A percentile compares a stretch with the other conserved stretches of the same genome.
phyloP scores from a whole-genome alignment of 2,329 filamentous ascomycete species.

The Fusarium oligoseptatum region DNA sequence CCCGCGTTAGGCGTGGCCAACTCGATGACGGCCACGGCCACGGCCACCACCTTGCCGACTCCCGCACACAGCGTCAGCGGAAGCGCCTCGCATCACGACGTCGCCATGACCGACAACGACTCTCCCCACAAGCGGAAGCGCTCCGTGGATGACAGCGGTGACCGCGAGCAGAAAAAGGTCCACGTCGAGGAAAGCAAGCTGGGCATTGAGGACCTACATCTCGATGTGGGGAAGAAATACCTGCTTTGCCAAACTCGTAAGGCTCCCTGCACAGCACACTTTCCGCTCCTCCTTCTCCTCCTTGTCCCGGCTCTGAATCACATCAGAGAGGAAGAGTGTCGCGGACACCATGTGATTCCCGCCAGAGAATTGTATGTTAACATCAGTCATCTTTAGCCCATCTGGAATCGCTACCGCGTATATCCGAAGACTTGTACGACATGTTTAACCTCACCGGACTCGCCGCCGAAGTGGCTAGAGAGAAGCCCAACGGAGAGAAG shows the following conservation, averaged over 20 bases:
- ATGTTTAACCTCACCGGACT: conserved; percentile 68
- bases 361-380: conserved; percentile 58
- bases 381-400: conserved; percentile 61
- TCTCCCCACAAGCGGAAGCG: conserved; percentile 74
- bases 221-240: conserved; percentile 76
- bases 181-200: conserved; percentile 72
- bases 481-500: conserved; percentile 75
- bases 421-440: conserved; percentile 70
- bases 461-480: conserved; percentile 72
- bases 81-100: conserved; percentile 59
- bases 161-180: conserved; percentile 71
- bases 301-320: conserved; percentile 35
- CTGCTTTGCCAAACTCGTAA: conserved; percentile 77
- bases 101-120: conserved; percentile 66
- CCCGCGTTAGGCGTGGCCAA: conserved; percentile 63
- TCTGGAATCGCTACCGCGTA: conserved; percentile 60
- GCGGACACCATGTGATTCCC: conserved; percentile 42
- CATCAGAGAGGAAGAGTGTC: conserved; percentile 23
- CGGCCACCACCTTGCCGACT: conserved; percentile 69
- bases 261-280: conserved; percentile 63
- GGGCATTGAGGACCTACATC: conserved; percentile 74
- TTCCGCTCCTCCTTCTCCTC: conserved; percentile 37
- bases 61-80: conserved; percentile 74
- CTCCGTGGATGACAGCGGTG: conserved; percentile 66
- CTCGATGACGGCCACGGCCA: conserved; percentile 65